These are phyloP conservation scores for Aureobasidium namibiae DNA, from an alignment of 2,329 filamentous ascomycete genomes.

Conservation along the genomic window DNA sequence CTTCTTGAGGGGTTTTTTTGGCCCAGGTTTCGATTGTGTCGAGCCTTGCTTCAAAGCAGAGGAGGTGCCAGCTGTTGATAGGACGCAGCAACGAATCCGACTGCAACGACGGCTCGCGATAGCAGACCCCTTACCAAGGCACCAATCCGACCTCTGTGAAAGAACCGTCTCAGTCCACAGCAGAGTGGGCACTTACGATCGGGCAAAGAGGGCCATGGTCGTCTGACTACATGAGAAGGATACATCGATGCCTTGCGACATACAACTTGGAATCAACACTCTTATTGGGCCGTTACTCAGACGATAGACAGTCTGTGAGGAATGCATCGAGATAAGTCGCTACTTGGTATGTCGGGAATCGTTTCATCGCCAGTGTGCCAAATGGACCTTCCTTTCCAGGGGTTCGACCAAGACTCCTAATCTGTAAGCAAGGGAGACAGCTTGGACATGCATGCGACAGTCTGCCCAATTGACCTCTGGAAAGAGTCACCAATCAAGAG, in stretches of 20 bases:
- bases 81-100: background rate
- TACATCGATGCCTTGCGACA: background rate
- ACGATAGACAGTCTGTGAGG: background rate
- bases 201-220: too few relatives aligned
- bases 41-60: background rate
- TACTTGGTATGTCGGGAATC: background rate
- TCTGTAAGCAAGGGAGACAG: background rate
- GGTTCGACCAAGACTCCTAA: background rate
- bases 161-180: too few relatives aligned
- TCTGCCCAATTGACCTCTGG: background rate
- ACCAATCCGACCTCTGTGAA: too few relatives aligned
- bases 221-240: too few relatives aligned
- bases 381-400: background rate
- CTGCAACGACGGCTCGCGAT: background rate
- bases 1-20: too few relatives aligned
- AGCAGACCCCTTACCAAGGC: background rate
- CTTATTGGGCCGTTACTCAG: background rate
- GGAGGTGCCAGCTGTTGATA: background rate
- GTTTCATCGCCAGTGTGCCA: background rate
- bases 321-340: background rate
- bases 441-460: background rate
- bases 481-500: background rate
- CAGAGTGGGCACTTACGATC: background rate
- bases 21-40: background rate
- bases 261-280: too few relatives aligned